Evolutionary conservation across 805 yeast species (phyloP).

Genomic region (Cyberlindnera veronae): DNA sequence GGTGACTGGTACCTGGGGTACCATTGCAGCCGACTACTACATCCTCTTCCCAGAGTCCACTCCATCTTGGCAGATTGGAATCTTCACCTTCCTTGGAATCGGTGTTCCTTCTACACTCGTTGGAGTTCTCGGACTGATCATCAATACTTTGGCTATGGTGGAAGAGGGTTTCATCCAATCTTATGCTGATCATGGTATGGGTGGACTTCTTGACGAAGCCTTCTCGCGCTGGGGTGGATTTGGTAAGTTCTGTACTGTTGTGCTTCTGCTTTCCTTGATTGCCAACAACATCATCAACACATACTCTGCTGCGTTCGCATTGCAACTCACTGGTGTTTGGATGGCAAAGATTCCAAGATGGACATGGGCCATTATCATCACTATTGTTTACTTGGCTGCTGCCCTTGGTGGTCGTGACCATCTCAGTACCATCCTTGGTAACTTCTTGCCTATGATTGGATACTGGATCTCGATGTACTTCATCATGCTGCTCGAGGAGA

Average conservation of each 20-base stretch:
- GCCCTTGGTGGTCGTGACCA: slow-evolving; percentile 74
- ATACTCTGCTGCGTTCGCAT: slow-evolving; percentile 77
- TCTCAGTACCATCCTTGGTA: slow-evolving; percentile 68
- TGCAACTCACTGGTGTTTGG: slow-evolving; percentile 56
- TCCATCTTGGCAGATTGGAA: slow-evolving; percentile 49
- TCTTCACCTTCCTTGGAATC: slow-evolving; percentile 63
- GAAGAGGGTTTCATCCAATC: slow-evolving; percentile 55
- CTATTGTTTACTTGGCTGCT: slow-evolving; percentile 61
- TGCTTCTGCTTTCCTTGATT: slow-evolving; percentile 69
- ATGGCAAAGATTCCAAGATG: slow-evolving; percentile 72
- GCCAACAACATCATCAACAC: slow-evolving; percentile 81
- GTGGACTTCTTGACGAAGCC: slow-evolving; percentile 66
- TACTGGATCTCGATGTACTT: slow-evolving; percentile 87
- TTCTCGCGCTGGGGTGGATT: slow-evolving; percentile 69
- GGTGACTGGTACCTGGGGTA: slow-evolving; percentile 86
- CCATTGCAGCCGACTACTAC: slow-evolving; percentile 81
- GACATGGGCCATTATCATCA: slow-evolving; percentile 63
- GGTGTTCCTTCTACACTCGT: slow-evolving; percentile 72
- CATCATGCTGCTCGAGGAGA: slow-evolving; percentile 68
- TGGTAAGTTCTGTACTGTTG: slow-evolving; percentile 70
- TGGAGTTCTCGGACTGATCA: slow-evolving; percentile 66
- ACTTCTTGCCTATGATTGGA: slow-evolving; percentile 87
- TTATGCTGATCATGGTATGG: slow-evolving; percentile 61
- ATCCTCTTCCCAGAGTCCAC: slow-evolving; percentile 74
- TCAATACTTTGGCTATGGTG: slow-evolving; percentile 62